Base-by-base conservation (phyloP, 2,329 filamentous ascomycete species). In the Alternaria sp. region DNA sequence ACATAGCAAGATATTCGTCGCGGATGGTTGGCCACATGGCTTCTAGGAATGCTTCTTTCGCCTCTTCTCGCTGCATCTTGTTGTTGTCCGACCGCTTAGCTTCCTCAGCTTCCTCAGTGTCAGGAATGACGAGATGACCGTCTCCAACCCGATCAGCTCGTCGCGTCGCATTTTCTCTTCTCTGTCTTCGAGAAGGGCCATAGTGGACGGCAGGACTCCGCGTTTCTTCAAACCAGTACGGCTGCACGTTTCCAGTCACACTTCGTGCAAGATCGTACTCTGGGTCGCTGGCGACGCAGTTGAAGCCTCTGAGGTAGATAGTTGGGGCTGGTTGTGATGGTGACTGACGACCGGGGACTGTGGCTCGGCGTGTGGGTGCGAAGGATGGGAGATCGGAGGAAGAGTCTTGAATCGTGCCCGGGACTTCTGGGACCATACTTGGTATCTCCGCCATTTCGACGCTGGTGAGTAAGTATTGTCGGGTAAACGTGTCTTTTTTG, bases 221-320 rank as follows among this genome's bases (percentile, higher is more conserved):
- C 2, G 28, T 12, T 21, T 54, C 55, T 7, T 58, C 47, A 11
- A 62, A 62, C 55, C 60, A 62, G 15, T 62, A 62, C 5, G 59
- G 59, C 11, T 46, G 30, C 1, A n/a, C 3, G 5, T 49, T 37
- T 15, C 46, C 54, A 1, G 59, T 61, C 2, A 14, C 45, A 12
- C 15, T 33, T 20, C 23, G 20, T 26, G 59, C 59, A n/a, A 25
- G 20, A 1, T 9, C 1, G 12, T 61, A 61, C 3, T 61, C 59
- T 4, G 6, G 25, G n/a, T 61, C 54, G 20, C 46, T 20, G 2
- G 46, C 45, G 4, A 26, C 7, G 26, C 59, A 61, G 37, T 41
- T 44, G n/a, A 53, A 61, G 26, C 59, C 59, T 9, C 20, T 45
- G 2, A 61, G 46, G 26, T 61, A 58, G 12, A 61, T 30, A 6